phyloP scores from a whole-genome alignment of 495 filamentous ascomycete genomes.

The Cudoniella acicularis region DNA sequence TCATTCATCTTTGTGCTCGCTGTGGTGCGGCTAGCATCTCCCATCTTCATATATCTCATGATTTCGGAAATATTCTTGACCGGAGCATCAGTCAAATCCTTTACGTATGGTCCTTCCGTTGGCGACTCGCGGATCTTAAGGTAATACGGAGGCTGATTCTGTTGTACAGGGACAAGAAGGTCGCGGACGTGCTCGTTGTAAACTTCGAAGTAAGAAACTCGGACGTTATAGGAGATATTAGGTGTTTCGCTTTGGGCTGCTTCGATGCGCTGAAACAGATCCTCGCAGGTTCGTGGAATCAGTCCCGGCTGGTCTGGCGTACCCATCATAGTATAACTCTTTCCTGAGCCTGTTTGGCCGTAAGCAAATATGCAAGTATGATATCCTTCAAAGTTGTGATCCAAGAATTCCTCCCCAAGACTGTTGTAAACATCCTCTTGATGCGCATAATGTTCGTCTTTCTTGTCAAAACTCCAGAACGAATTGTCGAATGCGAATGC shows the following conservation, averaged over 20 bases:
- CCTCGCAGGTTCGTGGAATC: conserved; percentile 95
- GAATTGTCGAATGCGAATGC: conserved; percentile 94
- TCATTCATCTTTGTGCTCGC: conserved; percentile 99
- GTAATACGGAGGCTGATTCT: conserved; percentile 75
- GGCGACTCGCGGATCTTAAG: conserved; percentile 96
- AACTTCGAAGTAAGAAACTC: conserved; percentile 97
- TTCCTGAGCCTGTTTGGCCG: conserved; percentile 95
- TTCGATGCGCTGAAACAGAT: conserved; percentile 93
- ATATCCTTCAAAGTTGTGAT: conserved; percentile 99
- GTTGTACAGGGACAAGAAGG: conserved; percentile 71
- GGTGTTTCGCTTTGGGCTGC: conserved; percentile 61
- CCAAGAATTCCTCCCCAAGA: conserved; percentile 93
- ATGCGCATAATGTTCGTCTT: conserved; percentile 72
- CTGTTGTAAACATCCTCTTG: conserved; percentile 95
- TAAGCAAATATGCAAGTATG: conserved; percentile 99
- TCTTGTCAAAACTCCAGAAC: conserved; percentile 85
- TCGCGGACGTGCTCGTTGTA: conserved; percentile 99
- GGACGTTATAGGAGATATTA: conserved; percentile 92
- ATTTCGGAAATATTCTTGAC: conserved; percentile 81
- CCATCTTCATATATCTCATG: conserved; percentile 82
- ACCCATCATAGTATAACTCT: conserved; percentile 99
- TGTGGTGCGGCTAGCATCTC: conserved; percentile 83
- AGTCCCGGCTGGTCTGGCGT: conserved; percentile 81
- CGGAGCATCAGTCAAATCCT: conserved; percentile 88
- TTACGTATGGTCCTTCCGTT: conserved; percentile 95